phyloP scores from a whole-genome alignment of 1,139 yeast genomes.

The Blastobotrys indianensis region DNA sequence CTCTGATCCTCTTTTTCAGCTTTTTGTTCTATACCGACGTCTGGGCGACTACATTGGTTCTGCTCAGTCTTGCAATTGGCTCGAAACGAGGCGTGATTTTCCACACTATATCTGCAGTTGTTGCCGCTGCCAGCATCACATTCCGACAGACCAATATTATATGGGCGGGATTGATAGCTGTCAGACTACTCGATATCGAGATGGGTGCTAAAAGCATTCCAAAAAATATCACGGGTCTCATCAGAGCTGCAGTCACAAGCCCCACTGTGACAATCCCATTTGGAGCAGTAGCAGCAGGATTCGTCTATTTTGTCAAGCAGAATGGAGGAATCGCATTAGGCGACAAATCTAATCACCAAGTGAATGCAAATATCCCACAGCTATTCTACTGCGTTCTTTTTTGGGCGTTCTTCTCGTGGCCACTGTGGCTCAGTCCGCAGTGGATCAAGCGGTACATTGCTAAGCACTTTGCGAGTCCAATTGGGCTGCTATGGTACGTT shows the following conservation, averaged over 20 bases:
- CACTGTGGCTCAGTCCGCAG: conserved; percentile 34
- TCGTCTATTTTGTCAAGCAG: conserved; percentile 49
- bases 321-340: conserved; percentile 83
- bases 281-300: conserved; percentile 44
- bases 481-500: conserved; percentile 23
- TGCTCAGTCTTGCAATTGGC: conserved; percentile 44
- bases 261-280: conserved; percentile 42
- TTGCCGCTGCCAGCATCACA: conserved; percentile 38
- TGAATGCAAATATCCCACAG: conserved; percentile 71
- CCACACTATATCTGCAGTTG: conserved; percentile 18
- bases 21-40: conserved; percentile 86
- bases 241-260: not conserved
- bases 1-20: conserved; percentile 67
- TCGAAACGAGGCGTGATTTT: conserved; percentile 14
- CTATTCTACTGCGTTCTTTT: conserved; percentile 70
- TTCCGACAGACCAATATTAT: conserved; percentile 88
- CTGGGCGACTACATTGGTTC: conserved; percentile 73
- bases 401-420: conserved; percentile 57
- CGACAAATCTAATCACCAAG: conserved; percentile 78
- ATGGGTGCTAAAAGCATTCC: conserved; percentile 2
- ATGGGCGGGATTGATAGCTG: conserved; percentile 65
- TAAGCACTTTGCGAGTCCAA: conserved; percentile 27
- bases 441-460: conserved; percentile 27
- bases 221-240: not conserved
- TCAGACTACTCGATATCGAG: conserved; percentile 13